Percentiles rank a stretch among this genome's conserved stretches.
Conservation (phyloP, 768 basidiomycete species). For the Xanthoconium stramineum region DNA sequence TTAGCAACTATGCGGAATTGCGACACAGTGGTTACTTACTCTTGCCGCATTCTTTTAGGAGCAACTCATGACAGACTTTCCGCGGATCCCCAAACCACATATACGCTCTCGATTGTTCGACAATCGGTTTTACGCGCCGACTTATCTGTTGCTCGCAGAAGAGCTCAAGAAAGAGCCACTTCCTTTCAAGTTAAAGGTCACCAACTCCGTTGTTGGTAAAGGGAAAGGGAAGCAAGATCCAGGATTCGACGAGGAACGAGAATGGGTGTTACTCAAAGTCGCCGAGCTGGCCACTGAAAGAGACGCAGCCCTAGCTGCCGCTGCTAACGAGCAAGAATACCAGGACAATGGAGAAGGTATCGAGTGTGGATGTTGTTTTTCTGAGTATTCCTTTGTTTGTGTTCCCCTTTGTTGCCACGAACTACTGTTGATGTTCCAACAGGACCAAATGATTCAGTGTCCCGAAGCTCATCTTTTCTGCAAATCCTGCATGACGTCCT, state of each 20-base stretch:
- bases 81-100: slow-evolving; percentile 52
- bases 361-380: slow-evolving; percentile 89
- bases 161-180: slow-evolving; percentile 26
- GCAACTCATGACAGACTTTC: slow-evolving; percentile 56
- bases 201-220: slow-evolving; percentile 38
- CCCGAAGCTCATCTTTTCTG: slow-evolving; percentile 90
- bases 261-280: slow-evolving; percentile 45
- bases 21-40: background rate
- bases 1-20: slow-evolving; percentile 22
- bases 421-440: background rate
- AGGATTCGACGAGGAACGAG: slow-evolving; percentile 42
- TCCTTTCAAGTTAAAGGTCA: slow-evolving; percentile 39
- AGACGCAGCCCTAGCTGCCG: slow-evolving; percentile 32
- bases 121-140: slow-evolving; percentile 60
- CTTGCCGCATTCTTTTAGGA: slow-evolving; percentile 32
- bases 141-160: slow-evolving; percentile 51
- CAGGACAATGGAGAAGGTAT: slow-evolving; percentile 58
- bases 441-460: slow-evolving; percentile 88
- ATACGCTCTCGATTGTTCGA: slow-evolving; percentile 42
- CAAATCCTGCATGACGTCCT: slow-evolving; percentile 60
- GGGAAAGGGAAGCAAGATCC: slow-evolving; percentile 40
- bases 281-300: slow-evolving; percentile 23
- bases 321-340: slow-evolving; percentile 39
- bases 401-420: background rate
- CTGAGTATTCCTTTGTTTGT: slow-evolving; percentile 66